These are phyloP conservation scores for Jatropha podagrica DNA, from an alignment of 441 rosid genomes.

Conservation along the genomic window DNA sequence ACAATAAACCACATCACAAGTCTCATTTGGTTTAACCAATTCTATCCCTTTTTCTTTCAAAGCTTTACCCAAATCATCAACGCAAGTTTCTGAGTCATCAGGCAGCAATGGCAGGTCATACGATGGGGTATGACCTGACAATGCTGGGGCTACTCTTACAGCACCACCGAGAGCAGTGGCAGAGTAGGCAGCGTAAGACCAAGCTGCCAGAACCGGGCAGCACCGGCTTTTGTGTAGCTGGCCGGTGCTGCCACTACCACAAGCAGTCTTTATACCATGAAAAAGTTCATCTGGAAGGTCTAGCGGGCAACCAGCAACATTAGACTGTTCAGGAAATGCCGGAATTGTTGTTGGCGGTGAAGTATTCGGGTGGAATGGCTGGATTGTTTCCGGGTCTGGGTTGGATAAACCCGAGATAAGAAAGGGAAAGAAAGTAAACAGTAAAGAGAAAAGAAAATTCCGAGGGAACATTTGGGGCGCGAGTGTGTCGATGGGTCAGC, in stretches of 20 bases:
- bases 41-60: slow-evolving; percentile 64
- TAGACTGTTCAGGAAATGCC: slow-evolving; percentile 90
- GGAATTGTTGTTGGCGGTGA: slow-evolving; percentile 74
- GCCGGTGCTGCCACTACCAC: slow-evolving; percentile 30
- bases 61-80: slow-evolving; percentile 66
- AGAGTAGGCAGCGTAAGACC: slow-evolving; percentile 87
- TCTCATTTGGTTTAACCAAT: slow-evolving; percentile 63
- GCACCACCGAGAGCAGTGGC: slow-evolving; percentile 59
- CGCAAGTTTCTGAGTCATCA: slow-evolving; percentile 92
- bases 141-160: slow-evolving; percentile 23
- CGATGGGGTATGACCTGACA: slow-evolving; percentile 20
- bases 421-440: neutral
- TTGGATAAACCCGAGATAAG: slow-evolving; percentile 24
- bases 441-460: slow-evolving; percentile 22
- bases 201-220: slow-evolving; percentile 87
- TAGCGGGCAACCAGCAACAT: slow-evolving; percentile 60
- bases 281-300: slow-evolving; percentile 70
- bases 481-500: slow-evolving; percentile 20
- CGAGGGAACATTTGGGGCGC: slow-evolving; percentile 20
- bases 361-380: slow-evolving; percentile 44
- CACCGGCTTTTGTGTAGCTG: slow-evolving; percentile 58
- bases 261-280: slow-evolving; percentile 55
- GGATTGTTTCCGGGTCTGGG: slow-evolving; percentile 45
- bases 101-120: slow-evolving; percentile 84
- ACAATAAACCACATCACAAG: slow-evolving; percentile 84